Conservation (phyloP, 441 rosid species). For the Adansonia grandidieri region DNA sequence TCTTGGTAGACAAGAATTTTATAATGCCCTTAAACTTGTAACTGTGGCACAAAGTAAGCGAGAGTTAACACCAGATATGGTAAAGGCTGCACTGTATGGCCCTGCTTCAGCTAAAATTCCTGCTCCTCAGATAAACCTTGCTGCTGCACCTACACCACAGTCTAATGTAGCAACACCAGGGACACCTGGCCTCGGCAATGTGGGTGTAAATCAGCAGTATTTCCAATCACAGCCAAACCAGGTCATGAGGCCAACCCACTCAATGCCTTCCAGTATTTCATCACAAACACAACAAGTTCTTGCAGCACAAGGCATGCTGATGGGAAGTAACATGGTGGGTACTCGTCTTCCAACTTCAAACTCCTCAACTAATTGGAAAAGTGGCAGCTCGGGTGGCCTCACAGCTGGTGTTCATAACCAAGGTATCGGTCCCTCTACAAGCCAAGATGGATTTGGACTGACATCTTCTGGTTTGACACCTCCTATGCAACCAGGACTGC, state of each 20-base stretch:
- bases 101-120: slow-evolving; percentile 94
- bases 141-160: slow-evolving; percentile 76
- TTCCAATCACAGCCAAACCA: slow-evolving; percentile 51
- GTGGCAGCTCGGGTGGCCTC: slow-evolving; percentile 51
- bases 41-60: slow-evolving; percentile 95
- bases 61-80: slow-evolving; percentile 87
- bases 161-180: slow-evolving; percentile 52
- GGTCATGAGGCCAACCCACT: slow-evolving; percentile 46
- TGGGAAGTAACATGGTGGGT: slow-evolving; percentile 44
- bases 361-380: slow-evolving; percentile 56
- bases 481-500: slow-evolving; percentile 56
- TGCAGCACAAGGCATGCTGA: slow-evolving; percentile 49
- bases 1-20: slow-evolving; percentile 91
- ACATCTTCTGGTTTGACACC: slow-evolving; percentile 47
- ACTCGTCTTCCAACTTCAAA: slow-evolving; percentile 53
- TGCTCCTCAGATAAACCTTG: slow-evolving; percentile 91
- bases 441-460: slow-evolving; percentile 61
- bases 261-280: slow-evolving; percentile 32
- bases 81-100: slow-evolving; percentile 84
- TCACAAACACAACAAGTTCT: slow-evolving; percentile 36
- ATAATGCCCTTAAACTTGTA: slow-evolving; percentile 87
- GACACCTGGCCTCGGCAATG: slow-evolving; percentile 56
- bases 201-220: slow-evolving; percentile 56
- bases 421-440: slow-evolving; percentile 38
- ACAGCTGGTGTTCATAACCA: slow-evolving; percentile 40